Conservation (phyloP, 169 alveolate species). For the Fabrea salina region DNA sequence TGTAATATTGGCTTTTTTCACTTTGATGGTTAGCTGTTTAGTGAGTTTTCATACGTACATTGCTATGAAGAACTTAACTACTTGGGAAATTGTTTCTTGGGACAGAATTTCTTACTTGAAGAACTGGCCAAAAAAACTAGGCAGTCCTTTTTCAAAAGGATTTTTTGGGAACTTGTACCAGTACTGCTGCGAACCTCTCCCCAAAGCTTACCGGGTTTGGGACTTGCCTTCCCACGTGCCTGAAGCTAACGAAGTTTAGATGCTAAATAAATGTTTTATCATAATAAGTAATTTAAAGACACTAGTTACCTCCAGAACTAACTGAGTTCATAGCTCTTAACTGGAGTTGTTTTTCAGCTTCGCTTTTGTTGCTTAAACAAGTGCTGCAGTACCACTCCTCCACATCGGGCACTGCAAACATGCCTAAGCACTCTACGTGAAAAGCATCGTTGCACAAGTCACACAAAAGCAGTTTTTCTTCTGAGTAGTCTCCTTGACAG, state of each 20-base stretch:
- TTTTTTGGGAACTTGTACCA: background rate
- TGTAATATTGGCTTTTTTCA: constrained; percentile 4
- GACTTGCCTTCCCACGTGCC: background rate
- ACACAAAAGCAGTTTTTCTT: constrained; percentile 23
- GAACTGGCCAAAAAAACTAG: constrained; percentile 29
- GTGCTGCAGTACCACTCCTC: constrained; percentile 10
- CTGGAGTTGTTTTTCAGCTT: no score
- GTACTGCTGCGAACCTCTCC: constrained; percentile 16
- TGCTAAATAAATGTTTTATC: no score
- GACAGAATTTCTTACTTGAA: constrained; percentile 29
- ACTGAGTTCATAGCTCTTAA: no score
- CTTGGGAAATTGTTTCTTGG: constrained; percentile 34
- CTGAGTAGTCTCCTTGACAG: background rate
- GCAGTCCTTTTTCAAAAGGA: constrained; percentile 26
- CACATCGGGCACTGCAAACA: constrained; percentile 6
- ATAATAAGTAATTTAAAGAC: no score
- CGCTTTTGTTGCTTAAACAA: no score
- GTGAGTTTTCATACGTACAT: constrained; percentile 5
- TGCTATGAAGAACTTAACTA: constrained; percentile 9
- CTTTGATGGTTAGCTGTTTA: constrained; percentile 29
- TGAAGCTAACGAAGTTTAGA: no score
- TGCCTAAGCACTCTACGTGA: constrained; percentile 21
- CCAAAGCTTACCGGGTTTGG: constrained; percentile 16
- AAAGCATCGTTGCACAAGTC: constrained; percentile 19
- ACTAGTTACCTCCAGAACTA: no score